Base-by-base conservation (phyloP, 805 yeast species). In the Lipomyces starkeyi region DNA sequence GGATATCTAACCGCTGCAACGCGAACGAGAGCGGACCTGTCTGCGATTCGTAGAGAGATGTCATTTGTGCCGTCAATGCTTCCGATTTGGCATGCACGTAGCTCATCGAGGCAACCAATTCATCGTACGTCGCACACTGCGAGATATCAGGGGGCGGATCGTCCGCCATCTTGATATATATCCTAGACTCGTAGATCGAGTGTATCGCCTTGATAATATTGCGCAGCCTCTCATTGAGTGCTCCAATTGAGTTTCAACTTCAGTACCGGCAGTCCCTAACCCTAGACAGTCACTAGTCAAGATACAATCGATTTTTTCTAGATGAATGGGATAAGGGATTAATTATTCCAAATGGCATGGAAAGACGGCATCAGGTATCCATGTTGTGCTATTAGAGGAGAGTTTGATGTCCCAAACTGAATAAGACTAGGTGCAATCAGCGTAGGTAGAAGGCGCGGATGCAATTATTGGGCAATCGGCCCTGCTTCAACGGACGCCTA, bases 1-100 rank as follows among this genome's bases (percentile, higher is more conserved):
- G 68, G 34, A 73, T 70, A 57, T 77, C 77, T 11, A 77, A 60
- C 54, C 76, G 66, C 55, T 76, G 73, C n/a, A 76, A 66, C 17
- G 71, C 58, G 52, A 62, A 66, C 34, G 69, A 57, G n/a, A 68
- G 53, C 25, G 71, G 71, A 14, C 59, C 52, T 8, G 25, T 29
- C 47, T 66, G 71, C 27, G 64, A n/a, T 8, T 62, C 61, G 34
- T 63, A 58, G 5, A 66, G 17, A 5, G 61, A 13, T 20, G 57
- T 40, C 53, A 68, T 40, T 29, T 59, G 63, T 11, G 52, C 34
- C 14, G 62, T 60, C n/a, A 66, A 20, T 37, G 53, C 56, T 25
- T 37, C 55, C 11, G 69, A 52, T 29, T 68, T 69, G 17, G 58
- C n/a, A 25, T 60, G 70, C 35, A 68, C 13, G 40, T 55, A 34